Base-by-base conservation (phyloP, 257 asterid species). In the Scutellaria minor region DNA sequence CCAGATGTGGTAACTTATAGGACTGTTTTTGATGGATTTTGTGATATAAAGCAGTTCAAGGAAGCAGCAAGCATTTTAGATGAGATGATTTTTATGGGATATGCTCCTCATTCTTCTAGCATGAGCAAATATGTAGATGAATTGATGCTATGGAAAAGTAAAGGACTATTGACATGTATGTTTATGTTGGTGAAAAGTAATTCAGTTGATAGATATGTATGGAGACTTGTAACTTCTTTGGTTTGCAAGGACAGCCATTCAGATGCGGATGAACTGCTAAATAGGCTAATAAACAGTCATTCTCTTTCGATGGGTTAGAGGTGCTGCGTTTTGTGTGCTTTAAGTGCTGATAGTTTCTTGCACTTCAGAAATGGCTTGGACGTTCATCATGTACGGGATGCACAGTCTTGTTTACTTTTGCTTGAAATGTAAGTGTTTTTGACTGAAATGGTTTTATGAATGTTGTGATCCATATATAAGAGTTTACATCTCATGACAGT, bases 1-100 rank as follows among this genome's bases (percentile, higher is more conserved):
- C 98, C 92, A 0, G 97, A 92, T 79, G 87, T 85, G 42, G 86
- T 90, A 6, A 75, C 89, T 65, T 92, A 86, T 64, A 80, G 86
- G 85, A 81, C 82, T 48, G 20, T 90, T 41, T 83, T 92, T 50
- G 89, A 85, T 31, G 97, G 92, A 35, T 80, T 92, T 27, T 90
- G 94, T 67, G 82, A 88, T 50, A 84, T 13, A 4, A 77, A 57
- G 76, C 68, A 73, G 82, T 90, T 86, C 31, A 73, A 83, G 78
- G 90, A 88, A 70, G 92, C 94, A 13, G 86, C 87, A 1, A 51
- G 70, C 71, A 35, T 88, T 77, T 83, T 92, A 52, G 92, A 92
- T 68, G 96, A 92, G 92, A 90, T 90, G 96, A 70, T 84, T 51
- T 90, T 82, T 72, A 79, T 68, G 82, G 93, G 96, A 62, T 78